phyloP scores from a whole-genome alignment of 2,329 filamentous ascomycete genomes.

The Setomelanomma holmii region DNA sequence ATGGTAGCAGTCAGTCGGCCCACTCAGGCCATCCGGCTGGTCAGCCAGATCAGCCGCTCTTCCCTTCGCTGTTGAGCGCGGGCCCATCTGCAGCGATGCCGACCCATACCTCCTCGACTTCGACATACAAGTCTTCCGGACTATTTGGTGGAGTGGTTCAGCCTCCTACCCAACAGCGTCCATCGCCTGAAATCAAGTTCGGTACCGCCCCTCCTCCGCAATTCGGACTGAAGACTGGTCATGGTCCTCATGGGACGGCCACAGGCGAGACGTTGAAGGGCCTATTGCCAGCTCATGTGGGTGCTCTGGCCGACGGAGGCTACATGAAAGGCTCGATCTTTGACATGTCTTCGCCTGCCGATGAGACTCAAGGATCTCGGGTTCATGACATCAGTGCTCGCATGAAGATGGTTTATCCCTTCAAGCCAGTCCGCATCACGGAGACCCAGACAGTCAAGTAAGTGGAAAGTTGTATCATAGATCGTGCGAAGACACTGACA shows the following conservation, averaged over 20 bases:
- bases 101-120: not conserved
- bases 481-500: not conserved
- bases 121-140: not conserved
- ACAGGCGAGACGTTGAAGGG: too few species aligned
- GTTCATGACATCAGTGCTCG: not conserved
- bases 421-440: not conserved
- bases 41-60: not conserved
- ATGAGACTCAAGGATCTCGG: not conserved
- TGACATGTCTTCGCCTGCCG: too few species aligned
- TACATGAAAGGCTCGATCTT: too few species aligned
- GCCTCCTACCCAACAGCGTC: not conserved
- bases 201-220: too few species aligned
- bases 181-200: not conserved
- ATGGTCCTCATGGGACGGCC: too few species aligned
- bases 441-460: not conserved
- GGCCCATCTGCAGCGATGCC: not conserved
- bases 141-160: not conserved
- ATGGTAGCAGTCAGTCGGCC: not conserved
- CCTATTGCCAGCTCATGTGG: too few species aligned
- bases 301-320: too few species aligned
- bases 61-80: not conserved
- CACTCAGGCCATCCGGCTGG: not conserved
- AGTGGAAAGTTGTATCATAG: not conserved
- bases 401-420: not conserved
- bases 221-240: too few species aligned